Conservation (phyloP, 352 stramenopile genomes). For the Thraustotheca clavata region DNA sequence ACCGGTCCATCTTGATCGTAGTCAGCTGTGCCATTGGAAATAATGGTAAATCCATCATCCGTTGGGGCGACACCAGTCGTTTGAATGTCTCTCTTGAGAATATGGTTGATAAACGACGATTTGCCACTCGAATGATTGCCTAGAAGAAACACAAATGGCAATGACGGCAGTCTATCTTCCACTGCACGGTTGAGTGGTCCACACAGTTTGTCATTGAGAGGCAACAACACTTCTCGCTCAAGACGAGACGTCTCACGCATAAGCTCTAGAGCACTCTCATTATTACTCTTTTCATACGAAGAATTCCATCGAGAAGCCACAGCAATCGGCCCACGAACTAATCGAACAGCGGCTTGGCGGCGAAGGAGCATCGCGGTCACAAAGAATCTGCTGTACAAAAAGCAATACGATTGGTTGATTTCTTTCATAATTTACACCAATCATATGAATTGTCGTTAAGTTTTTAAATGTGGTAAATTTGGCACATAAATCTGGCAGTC, state of each 20-base stretch:
- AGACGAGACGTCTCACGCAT: constrained; percentile 76
- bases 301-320: constrained; percentile 17
- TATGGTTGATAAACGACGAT: constrained; percentile 99
- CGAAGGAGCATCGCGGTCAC: constrained; percentile 10
- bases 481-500: no score
- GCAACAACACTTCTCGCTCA: constrained; percentile 61
- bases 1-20: constrained; percentile 94
- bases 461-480: no score
- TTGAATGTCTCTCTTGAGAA: constrained; percentile 93
- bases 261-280: constrained; percentile 24
- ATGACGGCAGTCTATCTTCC: constrained; percentile 85
- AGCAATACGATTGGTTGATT: neutral
- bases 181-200: constrained; percentile 84
- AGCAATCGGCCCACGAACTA: neutral
- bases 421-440: constrained; percentile 8
- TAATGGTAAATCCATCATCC: constrained; percentile 99
- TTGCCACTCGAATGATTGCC: constrained; percentile 99
- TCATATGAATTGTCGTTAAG: constrained; percentile 7
- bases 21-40: constrained; percentile 93
- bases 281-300: constrained; percentile 20
- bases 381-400: constrained; percentile 7
- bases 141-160: constrained; percentile 98
- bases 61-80: constrained; percentile 98
- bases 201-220: constrained; percentile 76
- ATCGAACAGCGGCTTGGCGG: neutral